Evolutionary conservation across 2,329 filamentous ascomycete species (phyloP).

Genomic region (Apiospora koreana): DNA sequence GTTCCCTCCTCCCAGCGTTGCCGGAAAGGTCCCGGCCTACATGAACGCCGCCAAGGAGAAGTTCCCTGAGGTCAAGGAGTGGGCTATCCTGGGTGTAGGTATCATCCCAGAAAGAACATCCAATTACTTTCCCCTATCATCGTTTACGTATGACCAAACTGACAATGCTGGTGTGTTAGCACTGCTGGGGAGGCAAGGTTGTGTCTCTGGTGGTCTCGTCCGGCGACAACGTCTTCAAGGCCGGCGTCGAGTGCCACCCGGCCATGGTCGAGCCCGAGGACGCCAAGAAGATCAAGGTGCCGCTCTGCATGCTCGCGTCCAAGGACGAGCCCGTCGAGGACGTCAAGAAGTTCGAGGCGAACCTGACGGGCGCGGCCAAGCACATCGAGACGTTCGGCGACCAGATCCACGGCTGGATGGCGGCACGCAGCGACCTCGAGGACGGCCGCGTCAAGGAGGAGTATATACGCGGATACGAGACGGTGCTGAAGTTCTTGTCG

Average conservation of each 20-base stretch:
- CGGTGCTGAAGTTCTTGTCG: constrained; percentile 57
- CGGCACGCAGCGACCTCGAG: constrained; percentile 61
- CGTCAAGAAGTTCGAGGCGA: constrained; percentile 57
- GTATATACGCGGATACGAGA: constrained; percentile 63
- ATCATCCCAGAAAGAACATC: not conserved
- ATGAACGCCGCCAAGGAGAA: constrained; percentile 53
- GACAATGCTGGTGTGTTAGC: constrained; percentile 34
- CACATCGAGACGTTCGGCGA: constrained; percentile 66
- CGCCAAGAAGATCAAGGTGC: constrained; percentile 59
- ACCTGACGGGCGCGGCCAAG: constrained; percentile 51
- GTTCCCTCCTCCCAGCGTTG: constrained; percentile 48
- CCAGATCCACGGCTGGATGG: constrained; percentile 77
- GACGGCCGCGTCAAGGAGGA: constrained; percentile 60
- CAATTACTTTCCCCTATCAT: too few relatives aligned
- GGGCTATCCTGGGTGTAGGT: constrained; percentile 62
- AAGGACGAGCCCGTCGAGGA: constrained; percentile 61
- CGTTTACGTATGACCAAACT: not conserved
- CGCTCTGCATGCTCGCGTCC: constrained; percentile 64
- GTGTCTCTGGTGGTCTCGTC: constrained; percentile 52
- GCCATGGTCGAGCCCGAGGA: constrained; percentile 67
- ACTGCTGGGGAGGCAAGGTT: constrained; percentile 75
- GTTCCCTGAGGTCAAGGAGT: constrained; percentile 57
- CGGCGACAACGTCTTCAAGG: constrained; percentile 55
- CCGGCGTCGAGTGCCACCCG: constrained; percentile 55
- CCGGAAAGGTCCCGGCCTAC: constrained; percentile 54